Base-by-base conservation (phyloP, 1,139 yeast genomes). In the Suzukiozyma palmioleophila region DNA sequence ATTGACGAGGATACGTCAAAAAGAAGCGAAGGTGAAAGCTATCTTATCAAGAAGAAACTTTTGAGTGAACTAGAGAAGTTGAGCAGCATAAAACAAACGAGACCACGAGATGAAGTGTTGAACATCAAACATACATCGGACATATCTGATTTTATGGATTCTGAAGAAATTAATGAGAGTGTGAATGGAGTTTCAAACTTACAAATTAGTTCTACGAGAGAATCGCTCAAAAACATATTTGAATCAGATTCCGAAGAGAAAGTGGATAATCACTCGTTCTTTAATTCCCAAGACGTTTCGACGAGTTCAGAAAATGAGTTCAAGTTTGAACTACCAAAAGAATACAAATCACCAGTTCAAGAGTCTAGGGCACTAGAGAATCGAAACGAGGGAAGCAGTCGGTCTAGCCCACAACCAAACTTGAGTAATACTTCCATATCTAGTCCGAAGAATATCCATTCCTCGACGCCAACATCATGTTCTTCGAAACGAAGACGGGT, bases 91-190 rank as follows among this genome's bases (percentile, higher is more conserved):
- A 13, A 33, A 3, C 18, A 35, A 2, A 26, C 35, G 16, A 27
- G 53, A 24, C 51, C 54, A 9, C 43, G 40, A 33, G 51, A 50
- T 40, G 48, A 50, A 36, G 36, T 34, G 8, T 36, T 49, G n/a
- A 44, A 42, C 4, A 50, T 50, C 5, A 38, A 38, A 15, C 27
- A 28, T 18, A 27, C 38, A 11, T 10, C 18, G 18, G 25, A 35
- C n/a, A 9, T 13, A 12, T 16, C 18, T 21, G 12, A 18, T 3
- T 28, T 27, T 26, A 40, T 39, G 21, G 47, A 41, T 24, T 44
- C 41, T 25, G 53, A 50, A 8, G 52, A 46, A 10, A 36, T 50
- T 12, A 49, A 48, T 32, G 38, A 35, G 15, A 47, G 52, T 22
- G 54, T 50, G 1, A 39, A 43, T 21, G 45, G 40, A 2, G 38